These are phyloP conservation scores for Scheffersomyces insectosa DNA, from an alignment of 1,139 yeast species.

Conservation along the genomic window DNA sequence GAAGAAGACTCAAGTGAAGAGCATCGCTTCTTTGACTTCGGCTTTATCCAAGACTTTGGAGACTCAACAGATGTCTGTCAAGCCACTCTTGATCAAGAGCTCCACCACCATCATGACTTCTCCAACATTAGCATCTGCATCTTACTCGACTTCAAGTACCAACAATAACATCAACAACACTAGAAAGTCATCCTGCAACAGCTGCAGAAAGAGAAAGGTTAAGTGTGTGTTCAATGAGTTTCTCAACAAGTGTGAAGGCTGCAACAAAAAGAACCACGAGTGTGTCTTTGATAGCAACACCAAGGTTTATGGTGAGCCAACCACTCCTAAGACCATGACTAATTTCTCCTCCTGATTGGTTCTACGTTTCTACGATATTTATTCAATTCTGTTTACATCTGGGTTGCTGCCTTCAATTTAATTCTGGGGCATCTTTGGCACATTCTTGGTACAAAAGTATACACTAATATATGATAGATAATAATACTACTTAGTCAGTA, in stretches of 20 bases:
- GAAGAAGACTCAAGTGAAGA: conserved; percentile 5
- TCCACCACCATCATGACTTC: not conserved
- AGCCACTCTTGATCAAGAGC: not conserved
- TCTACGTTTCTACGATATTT: too few relatives aligned
- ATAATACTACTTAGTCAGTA: too few relatives aligned
- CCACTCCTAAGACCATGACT: too few relatives aligned
- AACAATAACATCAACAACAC: conserved; percentile 7
- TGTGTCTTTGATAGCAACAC: conserved; percentile 28
- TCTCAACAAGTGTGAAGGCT: conserved; percentile 37
- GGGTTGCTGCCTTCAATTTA: too few relatives aligned
- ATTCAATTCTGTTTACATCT: too few relatives aligned
- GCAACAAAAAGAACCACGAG: conserved; percentile 34
- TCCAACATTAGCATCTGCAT: not conserved
- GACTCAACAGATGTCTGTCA: not conserved
- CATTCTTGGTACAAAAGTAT: too few relatives aligned
- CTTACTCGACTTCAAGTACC: not conserved
- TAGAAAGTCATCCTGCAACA: conserved; percentile 36
- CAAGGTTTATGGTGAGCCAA: too few relatives aligned
- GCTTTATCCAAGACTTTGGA: conserved; percentile 11
- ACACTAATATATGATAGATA: too few relatives aligned
- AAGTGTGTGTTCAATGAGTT: conserved; percentile 34
- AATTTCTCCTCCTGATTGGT: too few relatives aligned
- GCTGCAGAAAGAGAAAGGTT: conserved; percentile 41
- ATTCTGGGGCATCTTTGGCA: too few relatives aligned
- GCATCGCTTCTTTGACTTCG: conserved; percentile 9